Base-by-base conservation (phyloP, 2,329 filamentous ascomycete species). In the Teratosphaeria pseudoeucalypti region DNA sequence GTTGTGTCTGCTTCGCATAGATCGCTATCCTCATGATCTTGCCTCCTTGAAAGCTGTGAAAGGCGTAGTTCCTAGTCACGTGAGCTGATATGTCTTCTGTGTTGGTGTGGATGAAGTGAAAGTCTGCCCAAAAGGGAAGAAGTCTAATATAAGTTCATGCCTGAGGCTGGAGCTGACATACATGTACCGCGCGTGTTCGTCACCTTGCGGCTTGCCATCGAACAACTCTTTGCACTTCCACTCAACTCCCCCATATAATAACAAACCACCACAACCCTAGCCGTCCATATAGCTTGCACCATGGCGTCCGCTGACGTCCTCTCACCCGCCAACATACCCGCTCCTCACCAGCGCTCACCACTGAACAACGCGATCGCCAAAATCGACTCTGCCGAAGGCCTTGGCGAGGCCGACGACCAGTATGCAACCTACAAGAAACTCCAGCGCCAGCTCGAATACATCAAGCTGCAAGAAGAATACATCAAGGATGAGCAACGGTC, bases 401-500 rank as follows among this genome's bases (percentile, higher is more conserved):
- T 91, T 63, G 83, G 84, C 59, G 91, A 96, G 70, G 87, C 86
- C 56, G 89, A 85, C 65, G 92, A 97, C 75, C 92, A 97, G 74
- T 99, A 99, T 76, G 90, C 89, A 57, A 91, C 87, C 49, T 82
- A 97, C 76, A 99, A 99, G 82, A 94, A 95, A 80, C 85, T 97
- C 65, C 92, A 99, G 77, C 83, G 92, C 74, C 92, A 97, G 80
- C 80, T 97, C 68, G 94, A 99, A 86, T 97, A 83, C 68, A 96
- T 97, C 74, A 90, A 96, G 77, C 83, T 99, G 69, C 94, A 99
- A 79, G 94, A 99, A 78, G 94, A 99, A 75, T 99, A 99, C 77
- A 99, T 99, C 85, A 99, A 99, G 80, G 94, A 99, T 85, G 94
- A 99, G 81, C 94, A 99, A 79, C 87, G 90, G 79, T 96, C 91